Conservation (phyloP, 169 alveolate species). For the Plasmodium cynomolgi region DNA sequence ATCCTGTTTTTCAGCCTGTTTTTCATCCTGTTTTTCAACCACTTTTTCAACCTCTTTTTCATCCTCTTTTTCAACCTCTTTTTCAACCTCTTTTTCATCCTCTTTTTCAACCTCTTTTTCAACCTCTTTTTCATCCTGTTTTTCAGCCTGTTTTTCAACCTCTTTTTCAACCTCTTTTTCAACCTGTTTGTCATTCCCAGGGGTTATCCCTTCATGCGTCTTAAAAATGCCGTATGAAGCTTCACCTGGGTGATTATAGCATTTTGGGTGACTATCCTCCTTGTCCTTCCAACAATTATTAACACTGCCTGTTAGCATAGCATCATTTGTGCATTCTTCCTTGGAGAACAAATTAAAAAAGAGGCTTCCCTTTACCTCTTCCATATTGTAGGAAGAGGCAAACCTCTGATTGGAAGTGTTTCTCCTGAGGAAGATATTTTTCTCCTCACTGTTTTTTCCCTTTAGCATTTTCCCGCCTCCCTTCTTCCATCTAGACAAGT, state of each 20-base stretch:
- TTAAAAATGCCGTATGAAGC: not conserved
- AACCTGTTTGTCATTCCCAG: not conserved
- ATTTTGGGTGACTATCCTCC: not conserved
- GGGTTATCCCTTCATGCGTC: not conserved
- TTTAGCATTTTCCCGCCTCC: slow-evolving; percentile 4
- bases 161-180: not conserved
- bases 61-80: not conserved
- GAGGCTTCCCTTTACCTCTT: not conserved
- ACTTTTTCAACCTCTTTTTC: not conserved
- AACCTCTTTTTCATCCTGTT: no score
- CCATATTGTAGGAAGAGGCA: not conserved
- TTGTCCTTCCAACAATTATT: not conserved
- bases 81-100: not conserved
- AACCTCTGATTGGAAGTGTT: not conserved
- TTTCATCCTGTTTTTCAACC: not conserved
- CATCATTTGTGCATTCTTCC: not conserved
- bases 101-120: not conserved
- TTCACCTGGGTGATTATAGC: not conserved
- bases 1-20: not conserved
- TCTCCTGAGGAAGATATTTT: not conserved
- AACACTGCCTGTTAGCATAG: not conserved
- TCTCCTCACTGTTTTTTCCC: not conserved
- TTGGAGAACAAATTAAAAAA: not conserved
- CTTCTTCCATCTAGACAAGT: slow-evolving; percentile 11
- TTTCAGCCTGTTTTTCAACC: not conserved